Percentiles rank a stretch among this genome's conserved stretches.
Evolutionary conservation across 805 yeast genomes (phyloP).

Genomic region (Wickerhamiella sorbophila): DNA sequence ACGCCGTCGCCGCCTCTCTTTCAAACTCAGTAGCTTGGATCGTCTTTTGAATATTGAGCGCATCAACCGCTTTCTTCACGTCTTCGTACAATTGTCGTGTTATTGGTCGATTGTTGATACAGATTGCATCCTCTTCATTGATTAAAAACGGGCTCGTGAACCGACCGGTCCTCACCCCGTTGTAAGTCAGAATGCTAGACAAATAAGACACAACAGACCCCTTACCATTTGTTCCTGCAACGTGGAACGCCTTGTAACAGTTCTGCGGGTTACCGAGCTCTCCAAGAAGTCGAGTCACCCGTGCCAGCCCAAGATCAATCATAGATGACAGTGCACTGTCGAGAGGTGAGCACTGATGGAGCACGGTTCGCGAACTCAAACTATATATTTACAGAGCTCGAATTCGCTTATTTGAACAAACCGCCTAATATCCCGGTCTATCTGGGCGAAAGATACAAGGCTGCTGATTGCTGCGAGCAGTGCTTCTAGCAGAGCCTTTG

Average conservation of each 20-base stretch:
- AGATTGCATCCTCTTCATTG: slow-evolving; percentile 59
- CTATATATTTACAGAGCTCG: neutral
- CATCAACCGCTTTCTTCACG: slow-evolving; percentile 31
- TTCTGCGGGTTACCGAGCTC: slow-evolving; percentile 57
- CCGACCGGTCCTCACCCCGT: slow-evolving; percentile 46
- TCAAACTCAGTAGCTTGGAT: slow-evolving; percentile 83
- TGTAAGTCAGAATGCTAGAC: slow-evolving; percentile 42
- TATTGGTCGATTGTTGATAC: slow-evolving; percentile 47
- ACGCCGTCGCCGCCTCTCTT: slow-evolving; percentile 69
- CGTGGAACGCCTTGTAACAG: slow-evolving; percentile 55
- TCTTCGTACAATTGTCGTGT: slow-evolving; percentile 31
- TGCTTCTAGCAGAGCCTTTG: neutral
- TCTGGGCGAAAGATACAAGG: neutral
- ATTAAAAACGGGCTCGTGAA: slow-evolving; percentile 84
- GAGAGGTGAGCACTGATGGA: neutral
- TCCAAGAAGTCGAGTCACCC: slow-evolving; percentile 34
- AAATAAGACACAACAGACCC: slow-evolving; percentile 85
- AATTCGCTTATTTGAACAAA: no score
- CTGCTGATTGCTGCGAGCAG: neutral
- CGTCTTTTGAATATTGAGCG: slow-evolving; percentile 27
- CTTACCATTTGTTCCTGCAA: slow-evolving; percentile 95
- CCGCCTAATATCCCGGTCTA: neutral
- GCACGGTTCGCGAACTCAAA: neutral
- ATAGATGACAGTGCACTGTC: slow-evolving; percentile 12
- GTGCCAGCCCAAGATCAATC: slow-evolving; percentile 44